Evolutionary conservation across 257 asterid genomes (phyloP).

Genomic region (Salvia hispanica): DNA sequence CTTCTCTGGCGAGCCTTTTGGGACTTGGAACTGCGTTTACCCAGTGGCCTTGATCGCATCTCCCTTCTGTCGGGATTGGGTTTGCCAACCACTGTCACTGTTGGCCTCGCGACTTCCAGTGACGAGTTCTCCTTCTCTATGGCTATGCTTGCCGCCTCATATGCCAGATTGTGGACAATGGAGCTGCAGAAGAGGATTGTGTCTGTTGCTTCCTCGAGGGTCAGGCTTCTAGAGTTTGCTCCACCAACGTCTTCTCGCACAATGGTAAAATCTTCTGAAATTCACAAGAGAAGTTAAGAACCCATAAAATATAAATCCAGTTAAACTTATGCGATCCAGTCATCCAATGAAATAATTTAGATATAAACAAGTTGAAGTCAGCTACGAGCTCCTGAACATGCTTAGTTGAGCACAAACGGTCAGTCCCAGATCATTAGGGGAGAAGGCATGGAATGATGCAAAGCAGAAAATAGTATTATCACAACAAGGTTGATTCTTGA

Average conservation of each 20-base stretch:
- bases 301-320: neutral
- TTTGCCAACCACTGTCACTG: conserved; percentile 48
- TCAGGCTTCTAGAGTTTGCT: conserved; percentile 58
- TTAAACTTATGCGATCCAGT: neutral
- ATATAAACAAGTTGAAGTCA: no score
- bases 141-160: conserved; percentile 78
- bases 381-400: no score
- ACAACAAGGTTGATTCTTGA: no score
- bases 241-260: conserved; percentile 50
- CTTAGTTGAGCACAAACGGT: no score
- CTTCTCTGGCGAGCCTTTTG: conserved; percentile 61
- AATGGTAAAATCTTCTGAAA: conserved; percentile 71
- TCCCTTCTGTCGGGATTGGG: conserved; percentile 58
- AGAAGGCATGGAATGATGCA: no score
- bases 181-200: conserved; percentile 95
- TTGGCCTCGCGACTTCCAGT: conserved; percentile 51
- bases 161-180: conserved; percentile 80
- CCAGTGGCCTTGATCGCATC: conserved; percentile 45
- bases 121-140: conserved; percentile 58
- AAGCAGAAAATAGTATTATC: no score
- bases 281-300: conserved; percentile 15
- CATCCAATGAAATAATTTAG: no score
- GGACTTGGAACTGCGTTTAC: conserved; percentile 57
- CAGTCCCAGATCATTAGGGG: no score
- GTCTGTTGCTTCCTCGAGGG: conserved; percentile 95